Base-by-base conservation (phyloP, 225 moss, liverwort and hornwort genomes). In the Polytrichum formosum region DNA sequence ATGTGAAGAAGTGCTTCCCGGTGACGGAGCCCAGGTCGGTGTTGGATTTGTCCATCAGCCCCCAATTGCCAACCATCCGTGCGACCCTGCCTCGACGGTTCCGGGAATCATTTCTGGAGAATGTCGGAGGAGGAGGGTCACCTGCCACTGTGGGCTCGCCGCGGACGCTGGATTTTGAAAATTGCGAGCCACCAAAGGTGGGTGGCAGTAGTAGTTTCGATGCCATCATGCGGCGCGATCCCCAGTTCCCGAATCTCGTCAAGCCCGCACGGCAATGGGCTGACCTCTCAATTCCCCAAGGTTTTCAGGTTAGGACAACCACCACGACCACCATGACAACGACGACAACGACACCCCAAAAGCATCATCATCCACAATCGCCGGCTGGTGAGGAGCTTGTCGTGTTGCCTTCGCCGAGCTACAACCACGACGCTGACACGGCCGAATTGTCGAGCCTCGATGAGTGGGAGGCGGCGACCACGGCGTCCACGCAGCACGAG, bases 31-130 rank as follows among this genome's bases (percentile, higher is more conserved):
- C 94, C 6, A 78, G 90, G 55, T 90, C 94, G 0, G 90, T 91
- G 64, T 70, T 90, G 21, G 94, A 91, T 75, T 79, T 91, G 26
- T 82, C 91, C 18, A 87, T 83, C 54, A 94, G 94, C 66, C 94
- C 94, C 18, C 73, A 79, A 77, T 79, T 78, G 46, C 79, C 81
- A 7, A 86, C 76, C 6, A 73, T 76, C 53, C 88, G 91, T 1
- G 75, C 87, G 5, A 76, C 79, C 20, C 64, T 91, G 28, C 86
- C 81, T 31, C 85, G 85, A 53, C 84, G 85, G 9, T 89, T 90
- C 31, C 72, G 82, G 16, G 81, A 84, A 74, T 81, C 82, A 4
- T 93, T 90, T 55, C 71, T 93, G n/a, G 91, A 87, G 56, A 77
- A 76, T 23, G 84, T 76, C 17, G 64, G 84, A 46, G 82, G 75